Evolutionary conservation across 2,329 filamentous ascomycete species (phyloP).

Genomic region (Fulvia fulva): DNA sequence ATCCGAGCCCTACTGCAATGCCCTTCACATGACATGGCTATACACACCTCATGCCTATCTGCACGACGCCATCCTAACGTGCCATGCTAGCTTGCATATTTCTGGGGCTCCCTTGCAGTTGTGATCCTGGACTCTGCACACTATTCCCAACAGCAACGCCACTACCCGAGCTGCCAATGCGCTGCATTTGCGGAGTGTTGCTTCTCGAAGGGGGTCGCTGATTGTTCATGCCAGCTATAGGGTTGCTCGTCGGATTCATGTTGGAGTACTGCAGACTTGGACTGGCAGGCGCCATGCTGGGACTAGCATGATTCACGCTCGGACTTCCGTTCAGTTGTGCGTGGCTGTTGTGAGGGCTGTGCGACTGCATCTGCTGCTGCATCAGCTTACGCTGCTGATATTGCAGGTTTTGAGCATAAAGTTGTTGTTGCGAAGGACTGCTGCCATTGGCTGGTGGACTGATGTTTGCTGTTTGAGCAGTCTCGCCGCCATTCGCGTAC

Average conservation of each 20-base stretch:
- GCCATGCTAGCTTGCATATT: constrained; percentile 32
- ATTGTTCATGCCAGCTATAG: constrained; percentile 8
- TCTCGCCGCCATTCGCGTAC: constrained; percentile 9
- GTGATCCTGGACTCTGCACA: constrained; percentile 31
- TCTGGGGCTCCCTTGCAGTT: constrained; percentile 30
- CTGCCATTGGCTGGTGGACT: constrained; percentile 5
- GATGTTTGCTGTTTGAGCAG: constrained; percentile 17
- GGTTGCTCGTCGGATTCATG: constrained; percentile 15
- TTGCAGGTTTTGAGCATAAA: constrained; percentile 31
- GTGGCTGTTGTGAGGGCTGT: constrained; percentile 24
- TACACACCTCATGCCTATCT: neutral
- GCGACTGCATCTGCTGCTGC: constrained; percentile 26
- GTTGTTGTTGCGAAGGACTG: constrained; percentile 18
- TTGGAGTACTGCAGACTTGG: constrained; percentile 22
- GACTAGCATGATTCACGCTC: constrained; percentile 27
- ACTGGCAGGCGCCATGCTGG: constrained; percentile 27
- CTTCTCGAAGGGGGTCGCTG: constrained; percentile 27
- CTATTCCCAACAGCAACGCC: constrained; percentile 23
- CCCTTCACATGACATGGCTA: neutral
- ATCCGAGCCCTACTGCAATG: neutral
- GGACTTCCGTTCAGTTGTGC: constrained; percentile 29
- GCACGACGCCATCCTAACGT: constrained; percentile 10
- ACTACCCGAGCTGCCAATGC: constrained; percentile 30
- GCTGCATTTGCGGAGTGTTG: constrained; percentile 32
- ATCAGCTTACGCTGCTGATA: constrained; percentile 29